phyloP scores from a whole-genome alignment of 1,284 basidiomycete species.

The Ceratobasidium sp. region DNA sequence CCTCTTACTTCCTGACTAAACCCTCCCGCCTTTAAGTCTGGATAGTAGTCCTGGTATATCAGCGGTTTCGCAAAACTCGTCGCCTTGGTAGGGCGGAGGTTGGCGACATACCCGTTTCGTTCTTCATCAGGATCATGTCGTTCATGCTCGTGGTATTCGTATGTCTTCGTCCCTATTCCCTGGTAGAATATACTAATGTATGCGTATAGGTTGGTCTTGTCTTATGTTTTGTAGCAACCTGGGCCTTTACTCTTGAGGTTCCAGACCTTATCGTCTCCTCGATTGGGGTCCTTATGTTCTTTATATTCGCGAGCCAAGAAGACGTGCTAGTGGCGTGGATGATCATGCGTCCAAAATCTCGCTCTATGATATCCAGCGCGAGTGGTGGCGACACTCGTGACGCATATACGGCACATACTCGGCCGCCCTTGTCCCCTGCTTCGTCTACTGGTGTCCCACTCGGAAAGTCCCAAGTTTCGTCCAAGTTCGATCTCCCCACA shows the following conservation, averaged over 20 bases:
- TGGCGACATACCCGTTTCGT: constrained; percentile 30
- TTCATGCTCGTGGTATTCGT: constrained; percentile 27
- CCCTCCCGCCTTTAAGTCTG: background rate
- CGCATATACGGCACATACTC: background rate
- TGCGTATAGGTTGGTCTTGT: constrained; percentile 19
- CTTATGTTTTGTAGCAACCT: constrained; percentile 26
- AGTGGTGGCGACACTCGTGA: background rate
- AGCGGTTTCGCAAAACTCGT: constrained; percentile 24
- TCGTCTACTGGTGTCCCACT: background rate
- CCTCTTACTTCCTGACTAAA: background rate
- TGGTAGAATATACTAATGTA: background rate
- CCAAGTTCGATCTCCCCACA: background rate
- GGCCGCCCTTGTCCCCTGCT: constrained; percentile 6
- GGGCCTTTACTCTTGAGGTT: constrained; percentile 8
- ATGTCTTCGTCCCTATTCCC: background rate
- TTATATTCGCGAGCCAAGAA: constrained; percentile 34
- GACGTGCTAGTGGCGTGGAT: constrained; percentile 27
- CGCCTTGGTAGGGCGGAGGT: constrained; percentile 26
- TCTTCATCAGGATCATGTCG: constrained; percentile 24
- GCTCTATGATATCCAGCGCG: background rate
- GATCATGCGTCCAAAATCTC: constrained; percentile 3
- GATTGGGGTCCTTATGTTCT: constrained; percentile 25
- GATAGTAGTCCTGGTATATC: constrained; percentile 25
- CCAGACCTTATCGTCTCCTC: constrained; percentile 29
- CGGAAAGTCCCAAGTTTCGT: constrained; percentile 8